Evolutionary conservation across 2,329 filamentous ascomycete genomes (phyloP).

Genomic region (Aurifilum marmelostoma): DNA sequence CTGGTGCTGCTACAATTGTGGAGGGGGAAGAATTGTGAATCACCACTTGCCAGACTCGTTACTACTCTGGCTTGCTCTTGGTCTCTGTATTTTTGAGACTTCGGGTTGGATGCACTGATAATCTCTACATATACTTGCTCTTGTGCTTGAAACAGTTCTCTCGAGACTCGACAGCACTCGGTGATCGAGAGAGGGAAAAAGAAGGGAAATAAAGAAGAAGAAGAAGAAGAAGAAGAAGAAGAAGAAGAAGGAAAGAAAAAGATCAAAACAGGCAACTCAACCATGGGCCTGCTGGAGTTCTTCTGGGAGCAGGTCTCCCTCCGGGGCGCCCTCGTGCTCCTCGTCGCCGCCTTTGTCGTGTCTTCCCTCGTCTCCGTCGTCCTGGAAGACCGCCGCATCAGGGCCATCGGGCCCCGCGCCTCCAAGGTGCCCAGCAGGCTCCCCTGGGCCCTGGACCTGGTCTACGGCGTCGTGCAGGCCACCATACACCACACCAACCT

Average conservation of each 20-base stretch:
- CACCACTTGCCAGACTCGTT: background rate
- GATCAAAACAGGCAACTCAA: slow-evolving; percentile 23
- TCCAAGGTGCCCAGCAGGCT: slow-evolving; percentile 40
- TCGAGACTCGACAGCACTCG: background rate
- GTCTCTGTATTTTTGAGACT: background rate
- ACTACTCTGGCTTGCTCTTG: background rate
- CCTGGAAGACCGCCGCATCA: slow-evolving; percentile 49
- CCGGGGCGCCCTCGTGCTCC: slow-evolving; percentile 42
- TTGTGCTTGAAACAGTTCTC: background rate
- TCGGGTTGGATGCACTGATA: background rate
- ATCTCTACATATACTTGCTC: background rate
- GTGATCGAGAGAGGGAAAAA: background rate
- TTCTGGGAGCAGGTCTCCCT: slow-evolving; percentile 49
- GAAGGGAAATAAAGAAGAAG: background rate
- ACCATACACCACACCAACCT: slow-evolving; percentile 59
- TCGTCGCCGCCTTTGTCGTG: slow-evolving; percentile 43
- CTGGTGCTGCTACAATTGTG: background rate
- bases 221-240: background rate
- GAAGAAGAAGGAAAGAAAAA: background rate
- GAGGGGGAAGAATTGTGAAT: background rate
- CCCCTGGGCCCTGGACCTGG: slow-evolving; percentile 68
- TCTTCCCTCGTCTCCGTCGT: slow-evolving; percentile 44
- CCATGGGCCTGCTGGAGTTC: slow-evolving; percentile 56
- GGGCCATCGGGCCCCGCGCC: slow-evolving; percentile 49
- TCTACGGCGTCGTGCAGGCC: slow-evolving; percentile 58